Conservation (phyloP, 2,329 filamentous ascomycete species). For the Fusarium pseudonygamai region DNA sequence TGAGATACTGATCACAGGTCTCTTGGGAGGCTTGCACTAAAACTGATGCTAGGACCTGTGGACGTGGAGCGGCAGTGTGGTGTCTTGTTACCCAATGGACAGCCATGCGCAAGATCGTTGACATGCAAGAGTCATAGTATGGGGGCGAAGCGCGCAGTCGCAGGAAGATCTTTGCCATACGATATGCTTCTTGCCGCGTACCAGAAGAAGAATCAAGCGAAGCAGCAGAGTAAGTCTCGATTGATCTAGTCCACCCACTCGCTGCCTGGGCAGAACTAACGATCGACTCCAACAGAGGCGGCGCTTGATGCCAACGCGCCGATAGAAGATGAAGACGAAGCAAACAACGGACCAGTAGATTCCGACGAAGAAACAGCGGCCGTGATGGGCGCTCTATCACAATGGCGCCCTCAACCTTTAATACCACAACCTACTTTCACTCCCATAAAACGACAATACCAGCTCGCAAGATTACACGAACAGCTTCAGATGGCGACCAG, state of each 20-base stretch:
- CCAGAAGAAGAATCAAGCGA: constrained; percentile 98
- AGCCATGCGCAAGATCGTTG: constrained; percentile 85
- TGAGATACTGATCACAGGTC: constrained; percentile 41
- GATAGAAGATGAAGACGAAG: constrained; percentile 84
- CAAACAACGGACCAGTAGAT: constrained; percentile 83
- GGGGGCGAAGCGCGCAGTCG: constrained; percentile 90
- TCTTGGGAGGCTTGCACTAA: constrained; percentile 21
- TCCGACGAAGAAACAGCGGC: constrained; percentile 93
- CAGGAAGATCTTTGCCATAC: constrained; percentile 87
- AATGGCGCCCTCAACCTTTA: constrained; percentile 81
- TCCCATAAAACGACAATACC: constrained; percentile 71
- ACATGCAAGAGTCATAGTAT: constrained; percentile 97
- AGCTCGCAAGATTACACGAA: constrained; percentile 70
- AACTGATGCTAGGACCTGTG: constrained; percentile 70
- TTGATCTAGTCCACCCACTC: neutral
- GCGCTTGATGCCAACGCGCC: constrained; percentile 95
- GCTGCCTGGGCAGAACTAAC: neutral
- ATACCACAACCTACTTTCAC: constrained; percentile 71
- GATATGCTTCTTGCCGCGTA: constrained; percentile 90
- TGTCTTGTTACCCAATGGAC: constrained; percentile 84
- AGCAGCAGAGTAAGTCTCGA: constrained; percentile 83
- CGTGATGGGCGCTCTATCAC: constrained; percentile 83
- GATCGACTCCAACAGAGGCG: constrained; percentile 65
- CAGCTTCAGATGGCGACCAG: constrained; percentile 74
- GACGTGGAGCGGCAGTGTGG: constrained; percentile 95